A percentile compares a stretch with the other conserved stretches of the same genome.
Conservation (phyloP, 169 alveolate genomes). For the Neospora caninum region DNA sequence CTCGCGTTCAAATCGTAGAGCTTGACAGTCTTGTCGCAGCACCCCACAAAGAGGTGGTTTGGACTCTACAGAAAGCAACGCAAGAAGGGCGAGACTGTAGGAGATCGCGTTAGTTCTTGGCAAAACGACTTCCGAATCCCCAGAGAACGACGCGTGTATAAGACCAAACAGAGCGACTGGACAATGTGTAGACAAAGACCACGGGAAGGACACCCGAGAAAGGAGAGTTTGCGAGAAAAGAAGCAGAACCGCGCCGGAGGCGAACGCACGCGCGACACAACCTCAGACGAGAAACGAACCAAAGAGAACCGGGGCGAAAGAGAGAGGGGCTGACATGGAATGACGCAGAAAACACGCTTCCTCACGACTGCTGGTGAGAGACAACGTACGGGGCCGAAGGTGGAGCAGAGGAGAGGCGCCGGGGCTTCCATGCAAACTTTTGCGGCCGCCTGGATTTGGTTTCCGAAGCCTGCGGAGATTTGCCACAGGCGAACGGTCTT, state of each 20-base stretch:
- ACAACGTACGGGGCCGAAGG: constrained; percentile 60
- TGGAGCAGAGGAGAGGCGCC: constrained; percentile 58
- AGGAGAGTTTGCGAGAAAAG: no score
- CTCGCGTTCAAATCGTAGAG: constrained; percentile 60
- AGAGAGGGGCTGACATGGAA: no score
- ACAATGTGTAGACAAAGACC: no score
- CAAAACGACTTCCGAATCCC: neutral
- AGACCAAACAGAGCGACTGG: no score
- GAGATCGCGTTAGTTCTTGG: neutral
- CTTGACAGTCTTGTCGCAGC: constrained; percentile 67
- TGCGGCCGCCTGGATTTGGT: neutral
- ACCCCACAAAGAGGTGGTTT: constrained; percentile 40
- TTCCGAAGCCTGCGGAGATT: constrained; percentile 7
- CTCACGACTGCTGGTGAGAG: no score
- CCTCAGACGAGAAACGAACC: no score
- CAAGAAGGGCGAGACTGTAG: neutral
- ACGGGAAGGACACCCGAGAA: no score
- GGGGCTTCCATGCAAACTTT: constrained; percentile 53
- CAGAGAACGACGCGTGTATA: no score
- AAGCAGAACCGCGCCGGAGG: no score
- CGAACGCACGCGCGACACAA: no score
- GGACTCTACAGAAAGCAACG: neutral
- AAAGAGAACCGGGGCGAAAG: no score
- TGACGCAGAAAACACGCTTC: no score
- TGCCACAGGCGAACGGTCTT: constrained; percentile 67